phyloP scores from a whole-genome alignment of 495 filamentous ascomycete genomes.

The Trichodelitschia bisporula region DNA sequence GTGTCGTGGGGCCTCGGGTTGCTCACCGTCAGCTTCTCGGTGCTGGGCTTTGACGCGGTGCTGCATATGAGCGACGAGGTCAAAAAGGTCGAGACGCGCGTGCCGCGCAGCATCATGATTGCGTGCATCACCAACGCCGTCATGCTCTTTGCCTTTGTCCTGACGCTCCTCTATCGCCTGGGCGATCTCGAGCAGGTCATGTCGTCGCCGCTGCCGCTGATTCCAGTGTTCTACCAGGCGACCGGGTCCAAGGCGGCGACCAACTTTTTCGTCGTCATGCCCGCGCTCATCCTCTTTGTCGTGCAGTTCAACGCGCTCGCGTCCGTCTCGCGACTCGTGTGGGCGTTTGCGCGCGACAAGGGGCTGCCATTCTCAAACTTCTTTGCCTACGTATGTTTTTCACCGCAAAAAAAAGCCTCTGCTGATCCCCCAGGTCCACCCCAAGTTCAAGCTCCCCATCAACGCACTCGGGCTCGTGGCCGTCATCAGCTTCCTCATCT shows the following conservation, averaged over 20 bases:
- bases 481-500: conserved; percentile 15
- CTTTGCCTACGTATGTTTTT: conserved; percentile 9
- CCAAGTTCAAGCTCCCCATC: conserved; percentile 16
- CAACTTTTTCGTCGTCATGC: conserved; percentile 3
- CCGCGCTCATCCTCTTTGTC: conserved; percentile 4
- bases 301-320: conserved; percentile 7
- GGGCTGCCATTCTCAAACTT: conserved; percentile 8
- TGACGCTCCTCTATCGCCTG: conserved; percentile 6
- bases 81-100: conserved; percentile 5
- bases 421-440: conserved; percentile 10
- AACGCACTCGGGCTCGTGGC: conserved; percentile 19
- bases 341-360: conserved; percentile 9
- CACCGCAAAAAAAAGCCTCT: not conserved
- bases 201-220: conserved; percentile 3
- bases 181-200: conserved; percentile 4
- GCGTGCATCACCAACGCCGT: conserved; percentile 1
- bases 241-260: conserved; percentile 6
- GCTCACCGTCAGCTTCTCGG: not conserved
- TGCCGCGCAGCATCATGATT: conserved; percentile 6
- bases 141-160: conserved; percentile 3
- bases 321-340: conserved; percentile 8
- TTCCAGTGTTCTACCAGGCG: conserved; percentile 5
- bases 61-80: conserved; percentile 6
- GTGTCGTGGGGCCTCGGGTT: not conserved
- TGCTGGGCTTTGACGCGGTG: not conserved